Evolutionary conservation across 306 rosid genomes (phyloP).

Genomic region (Datisca glomerata): DNA sequence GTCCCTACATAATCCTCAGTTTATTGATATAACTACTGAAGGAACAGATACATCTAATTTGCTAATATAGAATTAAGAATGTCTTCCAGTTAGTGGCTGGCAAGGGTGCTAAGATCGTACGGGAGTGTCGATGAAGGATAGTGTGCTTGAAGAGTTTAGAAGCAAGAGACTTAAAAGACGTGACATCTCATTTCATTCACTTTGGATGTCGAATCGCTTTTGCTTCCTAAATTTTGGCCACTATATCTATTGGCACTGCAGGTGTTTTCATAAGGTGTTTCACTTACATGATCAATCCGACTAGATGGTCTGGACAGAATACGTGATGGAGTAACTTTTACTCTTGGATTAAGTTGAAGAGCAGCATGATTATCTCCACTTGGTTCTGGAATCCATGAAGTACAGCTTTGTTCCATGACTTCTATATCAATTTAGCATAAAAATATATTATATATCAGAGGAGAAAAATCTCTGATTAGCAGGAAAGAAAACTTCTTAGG

Average conservation of each 20-base stretch:
- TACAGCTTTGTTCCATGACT: constrained; percentile 26
- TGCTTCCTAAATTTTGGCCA: too few species aligned
- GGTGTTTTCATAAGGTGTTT: constrained; percentile 11
- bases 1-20: too few species aligned
- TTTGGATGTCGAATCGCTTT: background rate
- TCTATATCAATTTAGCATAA: constrained; percentile 7
- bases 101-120: too few species aligned
- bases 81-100: too few species aligned
- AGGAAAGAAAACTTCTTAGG: too few species aligned
- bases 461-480: too few species aligned
- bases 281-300: constrained; percentile 48
- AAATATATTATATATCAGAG: too few species aligned
- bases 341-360: constrained; percentile 26
- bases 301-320: constrained; percentile 21
- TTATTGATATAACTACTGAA: too few species aligned
- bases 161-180: background rate
- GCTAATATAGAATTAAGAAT: too few species aligned
- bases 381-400: constrained; percentile 29
- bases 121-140: too few species aligned
- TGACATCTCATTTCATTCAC: background rate
- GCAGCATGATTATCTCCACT: constrained; percentile 15
- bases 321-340: constrained; percentile 21
- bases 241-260: too few species aligned
- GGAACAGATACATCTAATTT: too few species aligned
- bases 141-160: background rate